phyloP scores from a whole-genome alignment of 1,284 basidiomycete species.

The Peniophora sp. region DNA sequence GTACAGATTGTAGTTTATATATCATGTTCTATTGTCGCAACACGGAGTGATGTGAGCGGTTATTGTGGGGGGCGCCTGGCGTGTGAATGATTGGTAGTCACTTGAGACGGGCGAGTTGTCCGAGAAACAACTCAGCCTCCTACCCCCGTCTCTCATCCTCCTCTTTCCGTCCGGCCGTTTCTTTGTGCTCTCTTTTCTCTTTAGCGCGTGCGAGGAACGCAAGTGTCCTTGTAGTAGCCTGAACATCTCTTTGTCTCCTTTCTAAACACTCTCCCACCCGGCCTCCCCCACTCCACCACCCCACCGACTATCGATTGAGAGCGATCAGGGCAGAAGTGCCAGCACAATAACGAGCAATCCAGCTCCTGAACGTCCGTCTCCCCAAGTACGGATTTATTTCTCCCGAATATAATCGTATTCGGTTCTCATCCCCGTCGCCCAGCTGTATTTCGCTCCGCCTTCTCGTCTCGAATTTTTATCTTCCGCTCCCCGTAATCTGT shows the following conservation, averaged over 20 bases:
- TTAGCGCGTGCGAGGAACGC: neutral
- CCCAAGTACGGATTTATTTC: constrained; percentile 4
- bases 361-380: neutral
- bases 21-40: neutral
- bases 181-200: constrained; percentile 24
- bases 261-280: constrained; percentile 12
- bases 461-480: constrained; percentile 12
- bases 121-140: neutral
- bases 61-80: neutral
- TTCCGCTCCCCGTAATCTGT: constrained; percentile 7
- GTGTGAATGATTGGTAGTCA: neutral
- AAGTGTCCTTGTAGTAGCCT: neutral
- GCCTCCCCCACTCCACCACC: constrained; percentile 14
- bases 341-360: too few relatives aligned
- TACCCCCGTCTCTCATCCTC: constrained; percentile 8
- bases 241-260: constrained; percentile 10
- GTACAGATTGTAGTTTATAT: neutral
- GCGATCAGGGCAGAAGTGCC: neutral
- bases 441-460: constrained; percentile 19
- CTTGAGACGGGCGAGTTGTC: neutral
- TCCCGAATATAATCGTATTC: constrained; percentile 23
- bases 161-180: constrained; percentile 13
- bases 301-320: constrained; percentile 12
- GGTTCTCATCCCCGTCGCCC: constrained; percentile 11
- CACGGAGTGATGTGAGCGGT: too few relatives aligned